These are phyloP conservation scores for Fistulifera solaris DNA, from an alignment of 108 stramenopile genomes.

Conservation along the genomic window DNA sequence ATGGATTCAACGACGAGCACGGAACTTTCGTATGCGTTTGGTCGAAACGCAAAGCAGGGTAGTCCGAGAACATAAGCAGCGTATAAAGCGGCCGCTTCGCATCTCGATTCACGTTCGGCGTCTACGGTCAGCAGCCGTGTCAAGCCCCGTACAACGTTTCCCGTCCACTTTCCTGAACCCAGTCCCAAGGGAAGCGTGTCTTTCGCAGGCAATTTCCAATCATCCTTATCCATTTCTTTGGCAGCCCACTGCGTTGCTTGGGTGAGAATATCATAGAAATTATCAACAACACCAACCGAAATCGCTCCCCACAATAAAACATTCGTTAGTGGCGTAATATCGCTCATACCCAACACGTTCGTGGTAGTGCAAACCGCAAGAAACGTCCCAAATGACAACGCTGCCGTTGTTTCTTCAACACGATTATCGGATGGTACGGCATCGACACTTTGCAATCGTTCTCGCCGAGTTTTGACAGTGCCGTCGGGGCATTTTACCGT, in stretches of 20 bases:
- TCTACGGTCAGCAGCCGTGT: constrained; percentile 73
- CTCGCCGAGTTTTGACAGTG: constrained; percentile 29
- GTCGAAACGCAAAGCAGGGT: constrained; percentile 92
- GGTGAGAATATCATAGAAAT: constrained; percentile 73
- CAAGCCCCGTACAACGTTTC: constrained; percentile 72
- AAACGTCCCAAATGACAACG: constrained; percentile 46
- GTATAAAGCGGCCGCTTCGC: constrained; percentile 88
- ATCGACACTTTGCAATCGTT: constrained; percentile 40
- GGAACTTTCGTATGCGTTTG: constrained; percentile 82
- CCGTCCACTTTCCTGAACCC: constrained; percentile 67
- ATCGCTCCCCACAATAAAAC: constrained; percentile 40
- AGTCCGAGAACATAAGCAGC: constrained; percentile 82
- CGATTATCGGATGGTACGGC: constrained; percentile 78
- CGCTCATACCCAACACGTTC: constrained; percentile 54
- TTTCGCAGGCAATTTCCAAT: constrained; percentile 57
- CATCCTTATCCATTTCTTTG: constrained; percentile 4
- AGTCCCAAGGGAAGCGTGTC: constrained; percentile 57
- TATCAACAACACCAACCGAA: constrained; percentile 56
- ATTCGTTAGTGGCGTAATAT: constrained; percentile 44
- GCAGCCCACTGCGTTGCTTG: constrained; percentile 13
- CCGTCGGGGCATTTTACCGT: constrained; percentile 32
- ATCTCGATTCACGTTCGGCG: constrained; percentile 88
- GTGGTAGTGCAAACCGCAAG: constrained; percentile 57
- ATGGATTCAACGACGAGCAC: constrained; percentile 32
- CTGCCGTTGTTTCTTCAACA: constrained; percentile 60